Percentiles rank a stretch among this genome's conserved stretches.
Evolutionary conservation across 805 yeast species (phyloP).

Genomic region (Ascoidea tarda): DNA sequence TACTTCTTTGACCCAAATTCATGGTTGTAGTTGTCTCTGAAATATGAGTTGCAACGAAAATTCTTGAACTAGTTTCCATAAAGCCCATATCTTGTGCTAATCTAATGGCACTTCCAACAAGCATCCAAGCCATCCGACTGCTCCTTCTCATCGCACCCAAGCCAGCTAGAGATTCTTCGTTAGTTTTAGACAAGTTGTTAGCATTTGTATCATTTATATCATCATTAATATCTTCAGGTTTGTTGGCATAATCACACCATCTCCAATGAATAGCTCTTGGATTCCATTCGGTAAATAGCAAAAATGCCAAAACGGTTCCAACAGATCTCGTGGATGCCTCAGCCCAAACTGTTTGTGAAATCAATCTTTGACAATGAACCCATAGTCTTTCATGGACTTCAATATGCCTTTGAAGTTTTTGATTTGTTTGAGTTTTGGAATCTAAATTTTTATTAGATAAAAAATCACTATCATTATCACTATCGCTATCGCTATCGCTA

Average conservation of each 20-base stretch:
- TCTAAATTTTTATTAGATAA: too few species aligned
- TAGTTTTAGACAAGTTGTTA: constrained; percentile 10
- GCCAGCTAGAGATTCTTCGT: constrained; percentile 48
- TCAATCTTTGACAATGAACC: constrained; percentile 69
- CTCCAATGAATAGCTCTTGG: constrained; percentile 89
- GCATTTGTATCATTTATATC: constrained; percentile 11
- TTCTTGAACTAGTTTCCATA: constrained; percentile 56
- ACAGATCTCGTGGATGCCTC: constrained; percentile 79
- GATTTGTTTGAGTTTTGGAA: too few species aligned
- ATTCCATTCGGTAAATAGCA: constrained; percentile 88
- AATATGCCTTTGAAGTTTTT: constrained; percentile 23
- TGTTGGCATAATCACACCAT: constrained; percentile 72
- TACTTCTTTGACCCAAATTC: constrained; percentile 66
- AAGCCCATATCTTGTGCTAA: constrained; percentile 79
- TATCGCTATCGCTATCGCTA: background rate
- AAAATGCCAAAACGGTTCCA: constrained; percentile 75
- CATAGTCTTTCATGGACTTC: constrained; percentile 70
- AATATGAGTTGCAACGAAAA: constrained; percentile 72
- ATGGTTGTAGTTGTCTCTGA: constrained; percentile 76
- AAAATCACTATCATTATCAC: too few species aligned
- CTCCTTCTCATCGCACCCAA: constrained; percentile 76
- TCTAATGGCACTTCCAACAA: constrained; percentile 76
- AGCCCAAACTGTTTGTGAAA: constrained; percentile 87
- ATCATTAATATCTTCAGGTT: constrained; percentile 26
- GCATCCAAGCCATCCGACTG: constrained; percentile 89